Conservation (phyloP, 2,329 filamentous ascomycete genomes). For the Dendrostoma leiphaemia region DNA sequence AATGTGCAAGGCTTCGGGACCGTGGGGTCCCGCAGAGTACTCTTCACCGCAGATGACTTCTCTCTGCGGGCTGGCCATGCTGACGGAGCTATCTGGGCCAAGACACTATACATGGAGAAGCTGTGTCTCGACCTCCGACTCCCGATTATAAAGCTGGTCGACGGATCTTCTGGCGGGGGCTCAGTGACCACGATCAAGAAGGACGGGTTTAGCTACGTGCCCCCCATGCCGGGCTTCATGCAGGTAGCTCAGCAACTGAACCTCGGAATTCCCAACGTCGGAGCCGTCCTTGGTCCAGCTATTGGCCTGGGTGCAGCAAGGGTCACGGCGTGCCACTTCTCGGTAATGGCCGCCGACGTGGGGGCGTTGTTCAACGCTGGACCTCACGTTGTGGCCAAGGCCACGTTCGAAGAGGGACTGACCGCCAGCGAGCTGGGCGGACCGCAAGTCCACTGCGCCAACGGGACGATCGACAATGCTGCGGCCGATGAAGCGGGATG, state of each 20-base stretch:
- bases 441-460: slow-evolving; percentile 59
- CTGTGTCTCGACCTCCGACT: slow-evolving; percentile 54
- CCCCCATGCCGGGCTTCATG: slow-evolving; percentile 52
- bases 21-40: slow-evolving; percentile 50
- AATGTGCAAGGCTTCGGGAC: slow-evolving; percentile 60
- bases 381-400: slow-evolving; percentile 59
- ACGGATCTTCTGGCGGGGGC: slow-evolving; percentile 62
- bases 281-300: slow-evolving; percentile 61
- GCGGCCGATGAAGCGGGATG: slow-evolving; percentile 59
- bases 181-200: slow-evolving; percentile 58
- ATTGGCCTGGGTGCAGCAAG: slow-evolving; percentile 62
- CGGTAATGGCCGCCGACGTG: slow-evolving; percentile 63
- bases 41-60: slow-evolving; percentile 65
- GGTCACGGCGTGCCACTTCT: slow-evolving; percentile 62
- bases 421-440: slow-evolving; percentile 59
- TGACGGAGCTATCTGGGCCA: slow-evolving; percentile 56
- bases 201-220: slow-evolving; percentile 58
- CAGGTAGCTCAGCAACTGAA: slow-evolving; percentile 58
- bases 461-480: slow-evolving; percentile 65
- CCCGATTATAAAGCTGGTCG: slow-evolving; percentile 63
- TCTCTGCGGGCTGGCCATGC: slow-evolving; percentile 62
- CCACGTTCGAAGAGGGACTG: slow-evolving; percentile 63
- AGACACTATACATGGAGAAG: slow-evolving; percentile 63
- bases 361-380: slow-evolving; percentile 64
- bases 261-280: slow-evolving; percentile 61